These are phyloP conservation scores for Pseudocercospora vitis DNA, from an alignment of 2,329 filamentous ascomycete species.

Conservation along the genomic window DNA sequence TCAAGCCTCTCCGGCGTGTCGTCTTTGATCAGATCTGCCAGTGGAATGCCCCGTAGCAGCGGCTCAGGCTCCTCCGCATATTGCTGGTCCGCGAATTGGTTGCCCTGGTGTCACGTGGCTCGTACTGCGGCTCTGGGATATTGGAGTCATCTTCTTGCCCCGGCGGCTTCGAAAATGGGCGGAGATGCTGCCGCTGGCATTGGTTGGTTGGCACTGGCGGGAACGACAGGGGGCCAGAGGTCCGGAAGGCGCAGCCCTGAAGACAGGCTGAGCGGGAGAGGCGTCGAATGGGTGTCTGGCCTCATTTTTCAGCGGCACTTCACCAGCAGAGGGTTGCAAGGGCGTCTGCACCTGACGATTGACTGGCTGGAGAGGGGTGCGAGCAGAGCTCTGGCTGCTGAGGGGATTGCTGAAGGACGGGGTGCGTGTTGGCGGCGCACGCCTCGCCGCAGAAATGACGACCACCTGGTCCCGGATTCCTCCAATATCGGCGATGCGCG, in stretches of 20 bases:
- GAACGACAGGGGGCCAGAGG: no score
- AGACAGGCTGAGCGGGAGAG: background rate
- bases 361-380: slow-evolving; percentile 23
- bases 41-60: slow-evolving; percentile 15
- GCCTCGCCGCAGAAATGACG: slow-evolving; percentile 4
- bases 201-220: no score
- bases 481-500: background rate
- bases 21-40: slow-evolving; percentile 40
- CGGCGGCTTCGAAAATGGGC: background rate
- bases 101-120: slow-evolving; percentile 19
- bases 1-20: slow-evolving; percentile 41
- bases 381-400: slow-evolving; percentile 10
- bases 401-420: background rate
- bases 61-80: slow-evolving; percentile 14
- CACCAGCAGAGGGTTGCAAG: background rate
- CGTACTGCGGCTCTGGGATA: slow-evolving; percentile 10
- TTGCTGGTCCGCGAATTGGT: slow-evolving; percentile 20
- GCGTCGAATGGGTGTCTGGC: background rate
- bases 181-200: background rate
- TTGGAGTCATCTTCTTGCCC: slow-evolving; percentile 5
- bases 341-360: slow-evolving; percentile 16
- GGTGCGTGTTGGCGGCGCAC: background rate
- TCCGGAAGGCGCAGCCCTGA: background rate
- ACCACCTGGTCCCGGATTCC: slow-evolving; percentile 2
- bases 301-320: slow-evolving; percentile 5